Conservation (phyloP, 2,329 filamentous ascomycete species). For the Aschersonia sp. region DNA sequence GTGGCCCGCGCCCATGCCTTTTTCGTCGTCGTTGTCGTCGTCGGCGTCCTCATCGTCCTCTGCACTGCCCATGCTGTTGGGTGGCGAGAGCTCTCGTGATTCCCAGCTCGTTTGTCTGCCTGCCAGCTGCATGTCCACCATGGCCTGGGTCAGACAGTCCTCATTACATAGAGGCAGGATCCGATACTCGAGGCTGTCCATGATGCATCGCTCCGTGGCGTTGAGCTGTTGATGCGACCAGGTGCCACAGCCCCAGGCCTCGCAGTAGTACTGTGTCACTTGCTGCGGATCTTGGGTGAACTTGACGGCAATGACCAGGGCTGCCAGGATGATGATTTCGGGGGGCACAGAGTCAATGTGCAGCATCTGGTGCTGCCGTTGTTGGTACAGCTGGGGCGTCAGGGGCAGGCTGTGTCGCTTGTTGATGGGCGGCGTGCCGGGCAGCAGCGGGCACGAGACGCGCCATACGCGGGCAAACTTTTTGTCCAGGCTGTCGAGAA, state of each 20-base stretch:
- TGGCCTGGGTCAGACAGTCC: constrained; percentile 40
- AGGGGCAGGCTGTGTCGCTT: constrained; percentile 36
- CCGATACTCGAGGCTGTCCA: constrained; percentile 49
- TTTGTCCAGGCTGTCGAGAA: constrained; percentile 49
- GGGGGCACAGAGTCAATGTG: constrained; percentile 48
- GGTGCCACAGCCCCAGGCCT: constrained; percentile 35
- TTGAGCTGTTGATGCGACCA: constrained; percentile 52
- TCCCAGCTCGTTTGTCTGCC: constrained; percentile 18
- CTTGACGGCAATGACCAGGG: constrained; percentile 50
- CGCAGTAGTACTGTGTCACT: constrained; percentile 36
- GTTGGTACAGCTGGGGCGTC: constrained; percentile 16
- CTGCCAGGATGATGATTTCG: constrained; percentile 48
- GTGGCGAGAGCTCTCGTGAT: constrained; percentile 13
- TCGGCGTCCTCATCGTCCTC: constrained; percentile 10
- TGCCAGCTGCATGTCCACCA: constrained; percentile 50
- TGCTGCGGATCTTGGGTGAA: constrained; percentile 47
- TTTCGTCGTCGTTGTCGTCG: constrained; percentile 6
- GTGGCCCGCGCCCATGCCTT: constrained; percentile 15
- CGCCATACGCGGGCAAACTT: constrained; percentile 51
- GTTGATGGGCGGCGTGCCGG: constrained; percentile 11
- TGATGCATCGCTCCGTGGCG: constrained; percentile 46
- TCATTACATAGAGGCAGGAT: constrained; percentile 46
- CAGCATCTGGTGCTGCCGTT: constrained; percentile 35
- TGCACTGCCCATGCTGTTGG: constrained; percentile 12
- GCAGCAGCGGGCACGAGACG: constrained; percentile 37